Evolutionary conservation across 257 asterid species (phyloP), one percentile per base, ranked within the genome.

Genomic region (Nicotiana sylvestris): DNA sequence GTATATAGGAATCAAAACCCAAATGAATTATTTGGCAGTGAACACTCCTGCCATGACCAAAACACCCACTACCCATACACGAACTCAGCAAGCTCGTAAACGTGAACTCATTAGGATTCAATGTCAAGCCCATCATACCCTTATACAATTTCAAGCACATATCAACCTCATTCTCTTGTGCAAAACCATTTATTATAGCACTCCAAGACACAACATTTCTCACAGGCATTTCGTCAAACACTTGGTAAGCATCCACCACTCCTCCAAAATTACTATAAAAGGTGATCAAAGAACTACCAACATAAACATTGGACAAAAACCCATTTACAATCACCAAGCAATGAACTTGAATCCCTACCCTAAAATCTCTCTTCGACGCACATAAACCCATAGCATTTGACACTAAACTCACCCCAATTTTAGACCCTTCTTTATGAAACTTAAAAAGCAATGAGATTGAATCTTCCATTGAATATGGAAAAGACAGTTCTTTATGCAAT

Each of bases 161-260:
- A 77, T 78, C 84, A 4, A 84, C 66, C 72, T 70, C 85, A 65
- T 65, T 56, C 66, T 82, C 87, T 79, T 77, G 87, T 0, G 89
- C 89, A 82, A 80, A 88, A 3, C 83, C 88, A 56, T 62, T 72
- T 29, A 88, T 81, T 4, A 88, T 83, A 6, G 89, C 84, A 0
- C 86, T 86, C 91, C 91, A 88, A 4, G 91, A 84, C 83, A 88
- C 89, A 25, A 84, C 67, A 57, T 88, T 86, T 43, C 62, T 86
- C 2, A 25, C 56, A 29, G 81, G 72, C 91, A 88, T 88, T 82
- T 86, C 91, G 10, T 81, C 88, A 76, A 88, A 88, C 88, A 84
- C 1, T 13, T 81, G 79, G 51, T 37, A 62, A 8, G 88, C 91
- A 80, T 68, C 72, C 1, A 76, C 32, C 10, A 78, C 30, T 16